Conservation (phyloP, 768 basidiomycete species). For the Rhizopogon vulgaris region DNA sequence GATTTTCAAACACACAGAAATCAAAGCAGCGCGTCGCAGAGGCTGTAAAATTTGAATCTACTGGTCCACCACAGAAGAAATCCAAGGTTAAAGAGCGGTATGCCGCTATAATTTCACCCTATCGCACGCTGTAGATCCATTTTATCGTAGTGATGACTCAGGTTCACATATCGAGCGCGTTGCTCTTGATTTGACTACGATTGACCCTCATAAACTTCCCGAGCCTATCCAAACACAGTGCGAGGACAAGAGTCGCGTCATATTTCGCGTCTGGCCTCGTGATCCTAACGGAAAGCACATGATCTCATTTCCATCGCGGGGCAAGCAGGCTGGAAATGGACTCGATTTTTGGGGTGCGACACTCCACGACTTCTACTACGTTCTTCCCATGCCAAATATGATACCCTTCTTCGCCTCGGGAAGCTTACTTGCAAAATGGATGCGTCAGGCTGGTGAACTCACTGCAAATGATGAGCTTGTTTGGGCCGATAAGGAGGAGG, state of each 20-base stretch:
- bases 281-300: slow-evolving; percentile 11
- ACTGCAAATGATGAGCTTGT: slow-evolving; percentile 8
- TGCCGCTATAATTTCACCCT: not conserved
- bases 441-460: slow-evolving; percentile 13
- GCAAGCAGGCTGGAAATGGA: slow-evolving; percentile 16
- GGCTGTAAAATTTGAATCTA: not conserved
- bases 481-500: slow-evolving; percentile 18
- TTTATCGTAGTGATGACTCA: not conserved
- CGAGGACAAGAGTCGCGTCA: slow-evolving; percentile 8
- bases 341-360: slow-evolving; percentile 21
- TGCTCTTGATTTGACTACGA: not conserved
- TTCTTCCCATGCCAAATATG: not conserved
- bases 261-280: slow-evolving; percentile 22
- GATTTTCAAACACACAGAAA: slow-evolving; percentile 7
- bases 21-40: slow-evolving; percentile 9
- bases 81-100: slow-evolving; percentile 1
- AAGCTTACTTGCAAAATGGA: slow-evolving; percentile 11
- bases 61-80: not conserved
- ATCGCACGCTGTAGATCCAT: not conserved
- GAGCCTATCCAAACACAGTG: not conserved
- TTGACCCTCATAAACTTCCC: slow-evolving; percentile 3
- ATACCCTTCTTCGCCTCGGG: slow-evolving; percentile 10
- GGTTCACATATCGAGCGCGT: not conserved
- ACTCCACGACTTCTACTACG: slow-evolving; percentile 19
- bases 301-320: not conserved